phyloP scores from a whole-genome alignment of 345 rosid genomes.

The Gossypium stocksii region DNA sequence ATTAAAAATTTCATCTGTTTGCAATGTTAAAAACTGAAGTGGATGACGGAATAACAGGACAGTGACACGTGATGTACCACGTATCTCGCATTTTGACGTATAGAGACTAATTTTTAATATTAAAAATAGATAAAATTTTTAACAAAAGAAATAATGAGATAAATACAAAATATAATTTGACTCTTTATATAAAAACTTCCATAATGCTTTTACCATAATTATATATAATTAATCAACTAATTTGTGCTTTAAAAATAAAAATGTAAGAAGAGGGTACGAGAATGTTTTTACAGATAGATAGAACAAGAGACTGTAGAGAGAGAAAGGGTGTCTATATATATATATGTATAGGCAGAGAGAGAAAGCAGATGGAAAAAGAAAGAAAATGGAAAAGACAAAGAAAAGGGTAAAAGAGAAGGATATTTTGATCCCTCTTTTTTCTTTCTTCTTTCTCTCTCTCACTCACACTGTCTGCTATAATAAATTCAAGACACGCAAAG shows the following conservation, averaged over 20 bases:
- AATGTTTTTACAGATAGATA: not conserved
- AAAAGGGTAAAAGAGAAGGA: not conserved
- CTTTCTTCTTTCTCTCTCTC: too few relatives aligned
- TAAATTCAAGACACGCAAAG: slow-evolving; percentile 27
- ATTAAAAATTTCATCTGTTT: too few relatives aligned
- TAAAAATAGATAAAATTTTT: rapidly evolving
- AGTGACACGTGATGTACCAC: too few relatives aligned
- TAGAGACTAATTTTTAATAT: too few relatives aligned
- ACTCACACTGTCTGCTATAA: not conserved
- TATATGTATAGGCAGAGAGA: too few relatives aligned
- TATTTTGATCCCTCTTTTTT: slow-evolving; percentile 1
- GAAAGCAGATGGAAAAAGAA: not conserved
- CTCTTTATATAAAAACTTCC: too few relatives aligned
- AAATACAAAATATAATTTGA: rapidly evolving
- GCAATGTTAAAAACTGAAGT: too few relatives aligned
- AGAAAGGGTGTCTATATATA: too few relatives aligned
- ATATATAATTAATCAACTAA: not conserved
- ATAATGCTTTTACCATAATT: too few relatives aligned
- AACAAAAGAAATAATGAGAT: too few relatives aligned
- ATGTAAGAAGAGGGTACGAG: not conserved
- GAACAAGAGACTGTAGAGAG: not conserved
- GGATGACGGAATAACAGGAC: too few relatives aligned
- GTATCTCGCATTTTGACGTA: too few relatives aligned
- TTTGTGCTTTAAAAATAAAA: not conserved
- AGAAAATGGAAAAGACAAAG: not conserved